Evolutionary conservation across 495 filamentous ascomycete genomes (phyloP).

Genomic region (Penicillium simplicissimum): DNA sequence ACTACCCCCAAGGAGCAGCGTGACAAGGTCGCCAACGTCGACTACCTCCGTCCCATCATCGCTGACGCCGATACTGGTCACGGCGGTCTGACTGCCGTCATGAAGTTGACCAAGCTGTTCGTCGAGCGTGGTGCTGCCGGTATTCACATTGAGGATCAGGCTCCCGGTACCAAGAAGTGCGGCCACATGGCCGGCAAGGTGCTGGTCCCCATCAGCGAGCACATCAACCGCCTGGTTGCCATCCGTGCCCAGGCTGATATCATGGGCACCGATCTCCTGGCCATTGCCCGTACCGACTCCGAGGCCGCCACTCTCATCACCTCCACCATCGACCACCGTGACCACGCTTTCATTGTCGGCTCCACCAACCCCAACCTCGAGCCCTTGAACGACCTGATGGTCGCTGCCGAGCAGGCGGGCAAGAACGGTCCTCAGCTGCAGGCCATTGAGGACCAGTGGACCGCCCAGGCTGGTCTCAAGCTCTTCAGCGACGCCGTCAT

Average conservation of each 20-base stretch:
- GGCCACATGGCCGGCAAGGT: conserved; percentile 99
- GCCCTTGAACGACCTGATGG: conserved; percentile 88
- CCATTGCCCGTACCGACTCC: conserved; percentile 92
- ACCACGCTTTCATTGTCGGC: conserved; percentile 92
- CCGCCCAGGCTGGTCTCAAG: conserved; percentile 78
- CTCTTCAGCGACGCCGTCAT: conserved; percentile 88
- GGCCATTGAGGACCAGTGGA: conserved; percentile 91
- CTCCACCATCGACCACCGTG: conserved; percentile 89
- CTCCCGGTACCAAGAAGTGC: conserved; percentile 98
- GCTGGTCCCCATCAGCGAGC: conserved; percentile 93
- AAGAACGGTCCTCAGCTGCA: conserved; percentile 82
- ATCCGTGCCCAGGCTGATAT: conserved; percentile 98
- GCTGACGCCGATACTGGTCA: conserved; percentile 98
- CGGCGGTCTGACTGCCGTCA: conserved; percentile 93
- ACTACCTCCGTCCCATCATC: conserved; percentile 94
- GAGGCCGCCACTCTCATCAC: conserved; percentile 98
- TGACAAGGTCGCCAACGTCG: conserved; percentile 72
- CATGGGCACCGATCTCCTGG: conserved; percentile 89
- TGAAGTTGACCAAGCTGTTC: conserved; percentile 99
- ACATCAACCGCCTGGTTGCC: conserved; percentile 96
- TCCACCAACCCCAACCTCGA: conserved; percentile 81
- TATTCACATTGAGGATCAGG: conserved; percentile 98
- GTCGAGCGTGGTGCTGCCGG: conserved; percentile 95
- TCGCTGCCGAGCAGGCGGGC: conserved; percentile 77
- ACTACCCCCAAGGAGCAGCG: conserved; percentile 74